These are phyloP conservation scores for Zygotorulaspora chibaensis DNA, from an alignment of 805 yeast genomes.

Conservation along the genomic window DNA sequence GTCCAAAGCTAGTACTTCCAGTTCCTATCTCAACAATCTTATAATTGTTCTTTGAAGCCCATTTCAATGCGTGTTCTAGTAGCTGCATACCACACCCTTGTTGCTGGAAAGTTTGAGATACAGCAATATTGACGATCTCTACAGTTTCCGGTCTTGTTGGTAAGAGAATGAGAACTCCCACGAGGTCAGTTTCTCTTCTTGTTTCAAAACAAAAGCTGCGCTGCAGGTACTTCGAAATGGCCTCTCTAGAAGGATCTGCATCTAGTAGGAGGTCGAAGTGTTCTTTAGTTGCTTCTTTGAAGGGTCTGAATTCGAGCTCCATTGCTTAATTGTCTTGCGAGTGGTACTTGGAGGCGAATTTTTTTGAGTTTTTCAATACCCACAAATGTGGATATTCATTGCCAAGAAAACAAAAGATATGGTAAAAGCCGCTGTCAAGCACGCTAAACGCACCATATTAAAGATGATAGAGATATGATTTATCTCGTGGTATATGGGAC, in stretches of 20 bases:
- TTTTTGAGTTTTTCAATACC: too few species aligned
- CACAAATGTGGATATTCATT: too few species aligned
- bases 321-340: background rate
- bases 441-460: too few species aligned
- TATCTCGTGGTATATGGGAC: too few species aligned
- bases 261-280: constrained; percentile 3
- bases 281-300: constrained; percentile 1
- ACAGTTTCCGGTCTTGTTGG: constrained; percentile 3
- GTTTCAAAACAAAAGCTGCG: constrained; percentile 6
- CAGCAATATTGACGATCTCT: constrained; percentile 2
- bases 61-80: background rate
- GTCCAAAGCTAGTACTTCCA: constrained; percentile 4
- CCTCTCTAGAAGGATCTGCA: constrained; percentile 5
- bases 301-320: background rate
- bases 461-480: too few species aligned
- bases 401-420: too few species aligned
- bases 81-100: constrained; percentile 1
- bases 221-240: background rate
- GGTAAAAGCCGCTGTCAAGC: too few species aligned
- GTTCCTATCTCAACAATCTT: constrained; percentile 2
- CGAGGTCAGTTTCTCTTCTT: background rate
- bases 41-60: constrained; percentile 1
- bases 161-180: constrained; percentile 5
- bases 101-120: constrained; percentile 1
- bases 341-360: too few species aligned